These are phyloP conservation scores for Chytridium lagenaria DNA, from an alignment of 371 early-diverging fungal species.

Conservation along the genomic window DNA sequence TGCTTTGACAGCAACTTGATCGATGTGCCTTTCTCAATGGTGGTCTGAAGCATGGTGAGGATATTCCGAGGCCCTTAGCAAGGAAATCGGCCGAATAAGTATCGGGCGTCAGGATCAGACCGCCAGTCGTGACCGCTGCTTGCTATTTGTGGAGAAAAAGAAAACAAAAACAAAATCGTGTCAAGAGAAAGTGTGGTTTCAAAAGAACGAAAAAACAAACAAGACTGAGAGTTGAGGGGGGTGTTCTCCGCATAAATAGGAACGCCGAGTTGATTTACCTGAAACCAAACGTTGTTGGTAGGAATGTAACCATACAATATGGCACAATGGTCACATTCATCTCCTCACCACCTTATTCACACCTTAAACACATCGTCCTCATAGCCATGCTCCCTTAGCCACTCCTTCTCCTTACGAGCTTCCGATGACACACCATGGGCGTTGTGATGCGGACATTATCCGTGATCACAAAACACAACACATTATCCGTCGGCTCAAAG, in stretches of 20 bases:
- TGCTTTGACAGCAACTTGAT: background rate
- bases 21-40: background rate
- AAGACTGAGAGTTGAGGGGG: no score
- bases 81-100: background rate
- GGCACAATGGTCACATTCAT: constrained; percentile 32
- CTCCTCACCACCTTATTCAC: constrained; percentile 16
- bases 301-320: constrained; percentile 14
- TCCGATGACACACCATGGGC: background rate
- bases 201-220: background rate
- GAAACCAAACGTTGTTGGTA: constrained; percentile 13
- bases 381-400: constrained; percentile 24
- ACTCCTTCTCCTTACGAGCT: constrained; percentile 11
- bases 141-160: no score
- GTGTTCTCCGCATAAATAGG: no score
- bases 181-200: background rate
- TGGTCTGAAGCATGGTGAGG: constrained; percentile 11
- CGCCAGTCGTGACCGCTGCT: constrained; percentile 29
- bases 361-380: constrained; percentile 23
- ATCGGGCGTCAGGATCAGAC: constrained; percentile 21
- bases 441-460: constrained; percentile 26
- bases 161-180: no score
- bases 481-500: constrained; percentile 16
- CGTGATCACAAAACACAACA: constrained; percentile 29
- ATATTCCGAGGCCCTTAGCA: constrained; percentile 23
- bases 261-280: no score